Evolutionary conservation across 208 protist species (phyloP), one percentile per base, ranked within the genome.

Genomic region (Acanthamoeba triangularis): DNA sequence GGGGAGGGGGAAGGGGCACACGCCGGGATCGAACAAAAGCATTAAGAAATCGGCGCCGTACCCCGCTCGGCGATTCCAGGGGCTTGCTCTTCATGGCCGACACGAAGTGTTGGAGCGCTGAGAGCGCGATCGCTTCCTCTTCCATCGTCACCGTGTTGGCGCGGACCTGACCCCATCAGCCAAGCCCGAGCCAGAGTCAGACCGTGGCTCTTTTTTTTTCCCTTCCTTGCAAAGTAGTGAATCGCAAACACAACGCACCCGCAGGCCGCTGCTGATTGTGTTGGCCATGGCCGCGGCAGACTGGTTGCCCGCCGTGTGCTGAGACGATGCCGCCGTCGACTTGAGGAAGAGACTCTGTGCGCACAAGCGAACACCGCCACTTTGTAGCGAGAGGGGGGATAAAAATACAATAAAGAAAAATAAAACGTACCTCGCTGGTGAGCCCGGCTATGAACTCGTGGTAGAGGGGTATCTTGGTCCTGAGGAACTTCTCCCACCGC

Each of bases 401-500:
- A 25, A 23, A 61, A 59, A 59, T 16, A 59, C 52, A 59, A 59
- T 59, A 16, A 16, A 16, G 11, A 59, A 78, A 14, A 18, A n/a
- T 28, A 28, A 2, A 25, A 80, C 20, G 41, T 61, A 90, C 80
- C 80, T 90, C 80, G 54, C 80, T 90, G 25, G 80, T 90, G 44
- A 90, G 80, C 3, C 25, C 47, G 44, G 80, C 80, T 3, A 90
- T 90, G 80, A 90, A 90, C 54, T 90, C 80, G 35, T 90, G 25
- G 80, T 90, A 90, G 25, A 90, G 35, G 18, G 80, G 80, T 13
- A 90, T 90, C 47, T 90, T 90, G 30, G 80, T 90, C 37, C 80
- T 8, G 13, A 90, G 80, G 35, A 90, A 90, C n/a, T 90, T 90
- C 20, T 90, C 80, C 54, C 49, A 90, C n/a, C 35, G n/a, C 33